Conservation (phyloP, 495 filamentous ascomycete genomes). For the Wilcoxina mikolae region DNA sequence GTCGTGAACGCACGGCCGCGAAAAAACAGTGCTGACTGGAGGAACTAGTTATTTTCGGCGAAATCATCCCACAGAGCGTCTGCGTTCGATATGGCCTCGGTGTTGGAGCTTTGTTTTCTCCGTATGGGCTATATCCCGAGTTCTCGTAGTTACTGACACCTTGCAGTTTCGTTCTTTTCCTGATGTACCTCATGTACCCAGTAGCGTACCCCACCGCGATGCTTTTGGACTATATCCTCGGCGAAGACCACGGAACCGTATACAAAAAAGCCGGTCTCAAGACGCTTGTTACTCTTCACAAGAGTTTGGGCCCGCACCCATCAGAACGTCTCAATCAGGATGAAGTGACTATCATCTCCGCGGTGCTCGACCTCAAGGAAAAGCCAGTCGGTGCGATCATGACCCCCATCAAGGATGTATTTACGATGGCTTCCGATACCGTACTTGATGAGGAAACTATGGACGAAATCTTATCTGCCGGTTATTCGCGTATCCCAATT, state of each 20-base stretch:
- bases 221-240: slow-evolving; percentile 71
- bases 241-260: slow-evolving; percentile 81
- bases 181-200: slow-evolving; percentile 85
- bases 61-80: slow-evolving; percentile 86
- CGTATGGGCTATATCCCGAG: slow-evolving; percentile 29
- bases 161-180: slow-evolving; percentile 51
- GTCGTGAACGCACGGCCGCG: background rate
- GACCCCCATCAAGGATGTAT: slow-evolving; percentile 96
- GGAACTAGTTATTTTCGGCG: slow-evolving; percentile 79
- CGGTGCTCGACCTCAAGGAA: slow-evolving; percentile 88
- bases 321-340: slow-evolving; percentile 88
- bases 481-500: slow-evolving; percentile 91
- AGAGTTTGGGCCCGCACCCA: slow-evolving; percentile 63
- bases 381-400: slow-evolving; percentile 90
- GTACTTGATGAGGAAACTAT: slow-evolving; percentile 83
- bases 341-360: slow-evolving; percentile 96
- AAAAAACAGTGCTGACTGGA: slow-evolving; percentile 20
- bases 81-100: slow-evolving; percentile 92
- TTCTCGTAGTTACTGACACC: background rate
- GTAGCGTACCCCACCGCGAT: slow-evolving; percentile 84
- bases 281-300: slow-evolving; percentile 83
- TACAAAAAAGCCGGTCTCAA: slow-evolving; percentile 93
- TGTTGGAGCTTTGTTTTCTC: slow-evolving; percentile 92
- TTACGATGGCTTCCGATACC: slow-evolving; percentile 83
- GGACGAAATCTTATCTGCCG: slow-evolving; percentile 78